Evolutionary conservation across 2,329 filamentous ascomycete species (phyloP).

Genomic region (Ascosphaera pollenicola): DNA sequence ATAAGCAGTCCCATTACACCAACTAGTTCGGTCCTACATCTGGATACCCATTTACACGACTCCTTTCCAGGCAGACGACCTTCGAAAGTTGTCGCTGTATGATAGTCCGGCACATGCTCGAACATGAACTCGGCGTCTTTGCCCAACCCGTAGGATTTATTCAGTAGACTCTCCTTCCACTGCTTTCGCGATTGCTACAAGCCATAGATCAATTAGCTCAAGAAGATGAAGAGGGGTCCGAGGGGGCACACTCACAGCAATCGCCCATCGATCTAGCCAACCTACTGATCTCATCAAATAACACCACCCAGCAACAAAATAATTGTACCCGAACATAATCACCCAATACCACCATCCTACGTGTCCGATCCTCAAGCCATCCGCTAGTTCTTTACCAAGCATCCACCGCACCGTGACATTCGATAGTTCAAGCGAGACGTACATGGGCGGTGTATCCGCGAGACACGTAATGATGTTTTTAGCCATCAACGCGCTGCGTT

Average conservation of each 20-base stretch:
- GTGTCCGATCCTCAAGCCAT: conserved; percentile 34
- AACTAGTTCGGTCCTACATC: background rate
- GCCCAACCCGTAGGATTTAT: conserved; percentile 41
- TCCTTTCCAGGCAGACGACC: background rate
- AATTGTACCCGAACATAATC: conserved; percentile 41
- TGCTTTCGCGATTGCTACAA: conserved; percentile 22
- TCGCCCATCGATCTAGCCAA: conserved; percentile 28
- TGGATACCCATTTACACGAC: background rate
- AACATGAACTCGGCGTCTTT: conserved; percentile 44
- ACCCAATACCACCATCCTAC: conserved; percentile 35
- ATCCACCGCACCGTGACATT: conserved; percentile 46
- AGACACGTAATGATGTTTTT: conserved; percentile 54
- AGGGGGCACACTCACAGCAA: conserved; percentile 24
- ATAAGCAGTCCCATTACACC: background rate
- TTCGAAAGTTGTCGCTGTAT: conserved; percentile 1
- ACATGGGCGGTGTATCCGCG: conserved; percentile 42
- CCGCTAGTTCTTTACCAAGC: conserved; percentile 41
- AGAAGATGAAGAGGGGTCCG: conserved; percentile 2
- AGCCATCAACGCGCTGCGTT: conserved; percentile 40
- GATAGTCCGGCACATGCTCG: conserved; percentile 41
- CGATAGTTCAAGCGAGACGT: conserved; percentile 43
- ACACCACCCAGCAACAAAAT: conserved; percentile 35
- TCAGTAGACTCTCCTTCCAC: conserved; percentile 39
- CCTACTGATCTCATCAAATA: conserved; percentile 26
- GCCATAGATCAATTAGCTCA: conserved; percentile 3